A percentile compares a stretch with the other conserved stretches of the same genome.
Conservation (phyloP, 2,329 filamentous ascomycete species). For the Aspergillus udagawae region DNA sequence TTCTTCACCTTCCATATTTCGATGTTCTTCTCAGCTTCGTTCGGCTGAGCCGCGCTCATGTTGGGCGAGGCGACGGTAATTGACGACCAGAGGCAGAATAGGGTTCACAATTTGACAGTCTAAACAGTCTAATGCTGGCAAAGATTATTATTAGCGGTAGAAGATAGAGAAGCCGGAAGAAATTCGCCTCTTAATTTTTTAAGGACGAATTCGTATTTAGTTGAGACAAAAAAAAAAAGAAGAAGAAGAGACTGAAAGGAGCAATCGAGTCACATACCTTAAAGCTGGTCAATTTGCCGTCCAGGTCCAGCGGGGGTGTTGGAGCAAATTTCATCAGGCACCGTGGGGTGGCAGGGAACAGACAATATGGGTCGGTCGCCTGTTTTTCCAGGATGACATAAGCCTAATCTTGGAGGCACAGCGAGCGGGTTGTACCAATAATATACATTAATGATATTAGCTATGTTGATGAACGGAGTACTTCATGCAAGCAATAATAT, state of each 20-base stretch:
- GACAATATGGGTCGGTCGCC: constrained; percentile 12
- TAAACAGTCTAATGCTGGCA: constrained; percentile 15
- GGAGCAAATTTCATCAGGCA: constrained; percentile 35
- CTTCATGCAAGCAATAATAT: background rate
- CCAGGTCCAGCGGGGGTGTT: constrained; percentile 26
- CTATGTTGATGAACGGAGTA: too few relatives aligned
- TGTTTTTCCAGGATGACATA: constrained; percentile 27
- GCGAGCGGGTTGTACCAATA: background rate
- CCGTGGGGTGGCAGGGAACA: constrained; percentile 26
- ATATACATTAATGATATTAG: too few relatives aligned
- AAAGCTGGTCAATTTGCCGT: constrained; percentile 20
- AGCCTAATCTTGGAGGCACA: constrained; percentile 11
- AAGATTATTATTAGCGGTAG: constrained; percentile 3
- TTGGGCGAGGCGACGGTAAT: constrained; percentile 46
- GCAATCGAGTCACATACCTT: constrained; percentile 16
- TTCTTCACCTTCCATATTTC: constrained; percentile 96
- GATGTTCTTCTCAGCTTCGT: constrained; percentile 97
- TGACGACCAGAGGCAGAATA: constrained; percentile 21
- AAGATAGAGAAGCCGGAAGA: background rate
- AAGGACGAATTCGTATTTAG: background rate
- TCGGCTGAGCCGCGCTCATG: constrained; percentile 78
- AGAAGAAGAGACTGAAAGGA: background rate
- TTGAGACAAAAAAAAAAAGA: background rate
- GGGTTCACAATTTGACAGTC: constrained; percentile 12
- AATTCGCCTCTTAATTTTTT: background rate